phyloP scores from a whole-genome alignment of 2,329 filamentous ascomycete species.

The Cladosporium austrohemisphaericum region DNA sequence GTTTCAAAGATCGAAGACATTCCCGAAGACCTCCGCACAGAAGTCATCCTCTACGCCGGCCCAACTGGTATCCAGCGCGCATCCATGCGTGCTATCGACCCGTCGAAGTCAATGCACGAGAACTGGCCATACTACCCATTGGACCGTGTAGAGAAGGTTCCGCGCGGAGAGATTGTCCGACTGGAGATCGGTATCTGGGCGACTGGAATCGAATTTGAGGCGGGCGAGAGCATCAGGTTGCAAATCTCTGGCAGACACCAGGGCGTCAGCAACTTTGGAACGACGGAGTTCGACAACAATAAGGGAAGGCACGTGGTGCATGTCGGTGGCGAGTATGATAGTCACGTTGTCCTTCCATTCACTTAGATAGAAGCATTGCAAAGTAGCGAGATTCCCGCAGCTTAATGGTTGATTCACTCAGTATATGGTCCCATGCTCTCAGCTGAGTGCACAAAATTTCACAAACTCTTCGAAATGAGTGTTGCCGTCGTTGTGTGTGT shows the following conservation, averaged over 20 bases:
- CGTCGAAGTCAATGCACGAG: conserved; percentile 2
- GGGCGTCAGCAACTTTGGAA: conserved; percentile 4
- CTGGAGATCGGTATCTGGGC: conserved; percentile 49
- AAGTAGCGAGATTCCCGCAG: no score
- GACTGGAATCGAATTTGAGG: conserved; percentile 44
- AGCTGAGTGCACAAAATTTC: no score
- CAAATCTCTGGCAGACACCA: conserved; percentile 1
- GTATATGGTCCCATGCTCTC: no score
- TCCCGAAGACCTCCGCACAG: neutral
- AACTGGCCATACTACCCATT: conserved; percentile 10
- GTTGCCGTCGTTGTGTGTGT: no score
- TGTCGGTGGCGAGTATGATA: neutral
- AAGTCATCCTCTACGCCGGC: conserved; percentile 7
- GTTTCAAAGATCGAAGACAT: conserved; percentile 41
- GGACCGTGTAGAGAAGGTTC: conserved; percentile 10
- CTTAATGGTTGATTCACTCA: no score
- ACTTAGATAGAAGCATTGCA: neutral
- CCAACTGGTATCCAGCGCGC: conserved; percentile 11
- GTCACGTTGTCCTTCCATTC: conserved; percentile 8
- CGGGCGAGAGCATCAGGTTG: conserved; percentile 24
- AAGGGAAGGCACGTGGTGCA: conserved; percentile 11
- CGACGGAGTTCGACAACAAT: neutral
- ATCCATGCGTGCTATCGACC: conserved; percentile 7
- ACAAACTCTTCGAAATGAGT: no score
- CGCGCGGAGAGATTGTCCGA: conserved; percentile 38